phyloP scores from a whole-genome alignment of 2,329 filamentous ascomycete species.

The Incumbomyces delicatus region DNA sequence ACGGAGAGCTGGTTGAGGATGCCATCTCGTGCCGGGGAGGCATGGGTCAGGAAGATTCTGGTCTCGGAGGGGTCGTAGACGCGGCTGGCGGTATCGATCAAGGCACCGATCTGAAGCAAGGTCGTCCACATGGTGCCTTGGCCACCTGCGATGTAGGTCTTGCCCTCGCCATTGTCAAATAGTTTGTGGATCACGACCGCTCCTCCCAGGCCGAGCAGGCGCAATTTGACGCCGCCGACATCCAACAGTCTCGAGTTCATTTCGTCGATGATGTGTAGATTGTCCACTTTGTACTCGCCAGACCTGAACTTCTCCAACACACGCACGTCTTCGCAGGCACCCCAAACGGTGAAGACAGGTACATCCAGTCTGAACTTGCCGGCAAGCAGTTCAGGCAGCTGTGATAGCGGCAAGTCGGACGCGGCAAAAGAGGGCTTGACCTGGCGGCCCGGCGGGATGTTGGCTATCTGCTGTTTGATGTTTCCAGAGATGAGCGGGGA shows the following conservation, averaged over 20 bases:
- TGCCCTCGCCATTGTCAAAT: conserved; percentile 95
- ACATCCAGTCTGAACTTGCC: conserved; percentile 87
- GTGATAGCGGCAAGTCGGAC: conserved; percentile 78
- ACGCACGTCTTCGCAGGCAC: conserved; percentile 94
- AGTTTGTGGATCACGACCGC: conserved; percentile 99
- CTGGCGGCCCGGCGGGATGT: conserved; percentile 51
- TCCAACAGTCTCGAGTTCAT: conserved; percentile 92
- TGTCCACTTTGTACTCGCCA: conserved; percentile 93
- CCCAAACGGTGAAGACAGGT: conserved; percentile 97
- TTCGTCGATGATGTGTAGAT: conserved; percentile 97
- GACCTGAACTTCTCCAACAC: conserved; percentile 96
- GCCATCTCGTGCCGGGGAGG: conserved; percentile 89
- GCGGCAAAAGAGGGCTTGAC: conserved; percentile 79
- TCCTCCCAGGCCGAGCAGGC: conserved; percentile 83
- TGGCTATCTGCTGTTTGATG: conserved; percentile 57
- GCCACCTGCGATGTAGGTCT: conserved; percentile 94
- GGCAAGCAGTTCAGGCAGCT: conserved; percentile 78
- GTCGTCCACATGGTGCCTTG: conserved; percentile 99
- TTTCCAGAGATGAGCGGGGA: conserved; percentile 82
- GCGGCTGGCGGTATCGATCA: conserved; percentile 94
- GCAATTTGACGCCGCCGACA: conserved; percentile 89
- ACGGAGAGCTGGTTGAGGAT: conserved; percentile 96
- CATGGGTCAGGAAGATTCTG: conserved; percentile 90
- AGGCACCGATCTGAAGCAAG: conserved; percentile 90
- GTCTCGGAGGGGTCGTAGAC: conserved; percentile 98